A percentile compares a stretch with the other conserved stretches of the same genome.
Conservation (phyloP, 768 basidiomycete species). For the Bullera alba region DNA sequence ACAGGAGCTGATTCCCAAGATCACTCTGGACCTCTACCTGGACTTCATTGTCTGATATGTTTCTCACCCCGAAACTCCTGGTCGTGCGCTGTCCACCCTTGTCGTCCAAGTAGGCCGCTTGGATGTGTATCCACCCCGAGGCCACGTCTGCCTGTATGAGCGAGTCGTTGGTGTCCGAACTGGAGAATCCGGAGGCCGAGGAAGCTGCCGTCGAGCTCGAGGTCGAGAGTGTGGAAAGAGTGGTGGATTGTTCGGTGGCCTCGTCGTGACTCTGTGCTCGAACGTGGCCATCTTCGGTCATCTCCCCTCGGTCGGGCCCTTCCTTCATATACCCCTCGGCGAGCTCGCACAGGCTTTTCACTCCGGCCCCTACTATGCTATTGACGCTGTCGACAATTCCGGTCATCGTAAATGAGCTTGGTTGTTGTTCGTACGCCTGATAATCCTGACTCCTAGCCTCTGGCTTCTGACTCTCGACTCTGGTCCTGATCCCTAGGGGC, state of each 20-base stretch:
- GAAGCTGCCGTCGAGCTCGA: constrained; percentile 1
- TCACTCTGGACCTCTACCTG: constrained; percentile 27
- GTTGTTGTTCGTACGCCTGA: no score
- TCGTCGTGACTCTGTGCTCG: background rate
- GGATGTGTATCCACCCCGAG: constrained; percentile 40
- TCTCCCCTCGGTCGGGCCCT: background rate
- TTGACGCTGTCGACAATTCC: constrained; percentile 22
- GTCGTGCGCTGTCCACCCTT: constrained; percentile 18
- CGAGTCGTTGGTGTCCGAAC: constrained; percentile 1
- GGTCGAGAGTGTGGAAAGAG: constrained; percentile 3
- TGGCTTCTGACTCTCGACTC: no score
- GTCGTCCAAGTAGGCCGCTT: constrained; percentile 32
- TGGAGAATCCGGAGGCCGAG: background rate
- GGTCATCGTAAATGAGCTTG: no score
- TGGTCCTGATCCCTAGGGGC: no score
- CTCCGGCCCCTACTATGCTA: constrained; percentile 29
- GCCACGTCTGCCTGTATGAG: constrained; percentile 30
- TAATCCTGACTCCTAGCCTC: no score
- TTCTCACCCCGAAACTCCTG: constrained; percentile 26
- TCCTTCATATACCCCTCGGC: constrained; percentile 23
- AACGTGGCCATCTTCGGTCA: background rate
- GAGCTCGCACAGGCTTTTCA: constrained; percentile 27
- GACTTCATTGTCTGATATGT: constrained; percentile 13
- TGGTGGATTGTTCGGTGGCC: background rate
- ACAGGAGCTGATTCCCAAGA: constrained; percentile 19